A percentile compares a stretch with the other conserved stretches of the same genome.
phyloP scores from a whole-genome alignment of 1,284 basidiomycete genomes.

The Ustilago hordei region DNA sequence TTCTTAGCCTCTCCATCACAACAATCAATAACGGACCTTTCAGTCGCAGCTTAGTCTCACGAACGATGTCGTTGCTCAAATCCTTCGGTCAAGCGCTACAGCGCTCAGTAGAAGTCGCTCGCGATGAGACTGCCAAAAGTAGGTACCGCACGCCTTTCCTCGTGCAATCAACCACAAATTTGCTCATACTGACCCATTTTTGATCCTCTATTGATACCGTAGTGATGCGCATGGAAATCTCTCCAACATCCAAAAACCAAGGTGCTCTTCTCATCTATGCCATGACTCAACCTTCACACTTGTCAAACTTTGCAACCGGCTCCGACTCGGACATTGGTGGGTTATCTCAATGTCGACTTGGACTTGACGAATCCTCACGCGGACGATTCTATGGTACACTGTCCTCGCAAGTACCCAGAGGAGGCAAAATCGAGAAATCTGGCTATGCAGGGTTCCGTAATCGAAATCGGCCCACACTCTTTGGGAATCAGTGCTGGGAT shows the following conservation, averaged over 20 bases:
- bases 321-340: conserved; percentile 88
- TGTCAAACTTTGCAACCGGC: conserved; percentile 75
- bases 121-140: conserved; percentile 60
- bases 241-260: conserved; percentile 44
- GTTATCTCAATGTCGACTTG: conserved; percentile 74
- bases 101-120: conserved; percentile 58
- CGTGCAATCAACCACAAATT: not conserved
- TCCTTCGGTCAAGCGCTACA: conserved; percentile 57
- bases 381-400: conserved; percentile 69
- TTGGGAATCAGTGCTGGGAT: conserved; percentile 84
- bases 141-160: conserved; percentile 1
- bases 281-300: conserved; percentile 43
- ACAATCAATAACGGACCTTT: not conserved
- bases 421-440: conserved; percentile 69
- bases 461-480: conserved; percentile 77
- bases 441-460: conserved; percentile 83
- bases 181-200: conserved; percentile 8
- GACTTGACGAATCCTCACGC: conserved; percentile 47
- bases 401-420: conserved; percentile 67
- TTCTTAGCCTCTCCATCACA: not conserved
- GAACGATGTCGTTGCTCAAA: conserved; percentile 51
- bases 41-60: not conserved
- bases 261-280: conserved; percentile 56
- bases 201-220: not conserved
- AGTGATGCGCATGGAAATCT: conserved; percentile 67